Conservation (phyloP, 106 monocot genomes). For the Dactylorhiza incarnata region DNA sequence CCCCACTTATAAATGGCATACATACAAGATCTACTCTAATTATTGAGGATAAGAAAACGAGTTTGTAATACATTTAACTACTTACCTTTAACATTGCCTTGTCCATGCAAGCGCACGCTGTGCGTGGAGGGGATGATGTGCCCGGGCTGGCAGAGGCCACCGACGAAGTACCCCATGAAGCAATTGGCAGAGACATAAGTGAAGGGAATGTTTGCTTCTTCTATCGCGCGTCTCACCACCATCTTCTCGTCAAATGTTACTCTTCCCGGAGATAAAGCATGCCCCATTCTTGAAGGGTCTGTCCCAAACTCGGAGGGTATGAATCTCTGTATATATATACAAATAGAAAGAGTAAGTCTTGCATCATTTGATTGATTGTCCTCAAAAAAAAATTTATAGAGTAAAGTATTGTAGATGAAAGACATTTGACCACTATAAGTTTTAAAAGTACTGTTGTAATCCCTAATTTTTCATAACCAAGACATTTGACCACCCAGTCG, state of each 20-base stretch:
- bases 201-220: conserved; percentile 41
- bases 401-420: too few species aligned
- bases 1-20: too few species aligned
- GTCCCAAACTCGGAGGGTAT: conserved; percentile 62
- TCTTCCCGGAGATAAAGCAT: conserved; percentile 36
- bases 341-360: not conserved
- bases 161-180: conserved; percentile 57
- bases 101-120: conserved; percentile 23
- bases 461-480: too few species aligned
- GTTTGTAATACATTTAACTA: too few species aligned
- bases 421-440: too few species aligned
- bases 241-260: conserved; percentile 55
- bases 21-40: too few species aligned
- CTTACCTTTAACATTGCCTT: conserved; percentile 41
- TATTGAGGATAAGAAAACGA: too few species aligned
- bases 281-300: conserved; percentile 45
- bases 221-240: conserved; percentile 42
- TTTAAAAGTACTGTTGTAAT: too few species aligned
- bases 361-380: too few species aligned
- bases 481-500: too few species aligned
- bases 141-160: conserved; percentile 40
- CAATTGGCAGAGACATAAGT: conserved; percentile 51
- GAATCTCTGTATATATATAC: conserved; percentile 26
- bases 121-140: conserved; percentile 37
- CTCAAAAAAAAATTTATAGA: too few species aligned